Evolutionary conservation across 2,329 filamentous ascomycete genomes (phyloP).

Genomic region (Colletotrichum sp.): DNA sequence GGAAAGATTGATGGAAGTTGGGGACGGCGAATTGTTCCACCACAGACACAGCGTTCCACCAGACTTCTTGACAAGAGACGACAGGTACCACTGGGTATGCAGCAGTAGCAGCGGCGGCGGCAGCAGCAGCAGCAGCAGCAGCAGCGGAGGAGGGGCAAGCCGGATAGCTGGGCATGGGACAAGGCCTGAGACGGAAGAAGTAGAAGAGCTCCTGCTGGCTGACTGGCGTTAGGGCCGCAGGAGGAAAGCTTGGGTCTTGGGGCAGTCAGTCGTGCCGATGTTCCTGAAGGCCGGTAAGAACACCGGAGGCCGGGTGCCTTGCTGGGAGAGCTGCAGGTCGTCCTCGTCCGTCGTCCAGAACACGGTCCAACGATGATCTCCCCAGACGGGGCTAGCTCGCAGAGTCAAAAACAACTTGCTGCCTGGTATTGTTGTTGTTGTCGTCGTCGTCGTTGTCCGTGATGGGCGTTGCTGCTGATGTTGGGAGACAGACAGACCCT

Average conservation of each 20-base stretch:
- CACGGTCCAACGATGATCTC: background rate
- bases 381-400: background rate
- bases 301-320: background rate
- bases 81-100: background rate
- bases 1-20: conserved; percentile 20
- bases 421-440: background rate
- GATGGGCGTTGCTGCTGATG: background rate
- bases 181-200: background rate
- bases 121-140: background rate
- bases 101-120: background rate
- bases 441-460: background rate
- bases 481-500: background rate
- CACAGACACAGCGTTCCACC: conserved; percentile 22
- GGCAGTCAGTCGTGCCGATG: background rate
- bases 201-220: background rate
- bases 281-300: background rate
- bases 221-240: background rate
- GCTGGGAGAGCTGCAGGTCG: background rate
- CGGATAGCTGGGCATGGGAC: conserved; percentile 20
- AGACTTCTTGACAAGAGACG: conserved; percentile 9
- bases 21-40: conserved; percentile 24
- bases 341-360: background rate
- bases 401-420: background rate
- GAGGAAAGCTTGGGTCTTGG: conserved; percentile 5
- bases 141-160: conserved; percentile 9